Evolutionary conservation across 208 protist genomes (phyloP).

Genomic region (Trypanosoma cruzi): DNA sequence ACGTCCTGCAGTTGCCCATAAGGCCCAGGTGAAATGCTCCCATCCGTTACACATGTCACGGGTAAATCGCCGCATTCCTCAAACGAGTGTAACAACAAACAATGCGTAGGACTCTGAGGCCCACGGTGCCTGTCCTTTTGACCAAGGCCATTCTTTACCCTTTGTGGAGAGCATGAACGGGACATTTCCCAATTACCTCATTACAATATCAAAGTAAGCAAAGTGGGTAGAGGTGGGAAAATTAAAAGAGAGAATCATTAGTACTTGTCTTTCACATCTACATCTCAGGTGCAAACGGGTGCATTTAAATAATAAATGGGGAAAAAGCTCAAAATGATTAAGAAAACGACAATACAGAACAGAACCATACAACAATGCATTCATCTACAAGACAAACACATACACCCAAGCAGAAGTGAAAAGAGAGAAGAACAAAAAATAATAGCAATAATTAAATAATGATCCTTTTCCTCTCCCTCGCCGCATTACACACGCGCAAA

Average conservation of each 20-base stretch:
- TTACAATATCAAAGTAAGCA: constrained; percentile 1
- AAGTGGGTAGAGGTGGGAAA: background rate
- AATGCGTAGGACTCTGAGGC: constrained; percentile 6
- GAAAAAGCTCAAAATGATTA: background rate
- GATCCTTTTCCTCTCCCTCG: background rate
- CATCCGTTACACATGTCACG: constrained; percentile 14
- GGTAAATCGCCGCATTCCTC: background rate
- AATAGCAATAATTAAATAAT: background rate
- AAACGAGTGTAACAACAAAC: constrained; percentile 17
- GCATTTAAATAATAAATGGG: background rate
- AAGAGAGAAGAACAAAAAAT: background rate
- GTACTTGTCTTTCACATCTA: background rate
- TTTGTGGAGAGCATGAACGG: background rate
- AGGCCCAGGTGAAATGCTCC: background rate
- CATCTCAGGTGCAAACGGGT: background rate
- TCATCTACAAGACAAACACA: no score
- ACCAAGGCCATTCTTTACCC: background rate
- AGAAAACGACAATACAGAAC: background rate
- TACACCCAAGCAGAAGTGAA: no score
- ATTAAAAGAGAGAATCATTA: background rate
- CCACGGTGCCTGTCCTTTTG: background rate
- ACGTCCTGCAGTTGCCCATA: background rate
- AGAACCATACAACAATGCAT: no score
- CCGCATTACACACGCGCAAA: constrained; percentile 1
- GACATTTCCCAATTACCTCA: constrained; percentile 6